Base-by-base conservation (phyloP, 345 rosid species). In the Populus ilicifolia region DNA sequence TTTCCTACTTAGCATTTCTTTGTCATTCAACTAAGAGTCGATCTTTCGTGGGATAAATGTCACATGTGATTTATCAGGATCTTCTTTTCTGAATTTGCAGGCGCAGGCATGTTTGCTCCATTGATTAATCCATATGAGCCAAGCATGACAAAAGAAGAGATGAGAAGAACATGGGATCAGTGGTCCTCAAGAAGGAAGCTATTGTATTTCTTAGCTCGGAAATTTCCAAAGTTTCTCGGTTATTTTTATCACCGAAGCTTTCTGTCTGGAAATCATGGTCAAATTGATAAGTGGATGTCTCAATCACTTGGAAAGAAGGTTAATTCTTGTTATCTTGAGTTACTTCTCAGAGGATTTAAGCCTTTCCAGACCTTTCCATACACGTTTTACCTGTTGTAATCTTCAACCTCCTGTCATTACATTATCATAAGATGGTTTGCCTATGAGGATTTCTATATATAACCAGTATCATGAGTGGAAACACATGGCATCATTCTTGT, bases 121-220 rank as follows among this genome's bases (percentile, higher is more conserved):
- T 68, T 92, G 85, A 81, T 91, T 54, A 92, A 87, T 88, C 98
- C 99, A 59, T 96, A 90, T 71, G 98, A 90, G 48, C 83, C 88
- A 68, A 86, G 92, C 89, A 83, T 96, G 94, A 82, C 87, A 27
- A 93, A 88, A 80, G 97, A 96, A 79, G 99, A 96, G 84, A 84
- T 77, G 77, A 69, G 75, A 33, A 86, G 86, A 85, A 87, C 90
- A 3, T 96, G 99, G 99, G 89, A 82, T 76, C 83, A 77, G 50
- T 96, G 91, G 92, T 79, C 77, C 56, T 69, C 74, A 0, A 88
- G 86, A 84, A 90, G 89, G 83, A 96, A 86, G 82, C 71, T 93
- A 4, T 80, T 86, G 80, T 91, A 88, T 87, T 86, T 84, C 81
- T 82, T 93, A 75, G 96, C 94, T 73, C 88, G 86, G 75, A 89